Evolutionary conservation across 164 flowering plant genomes (phyloP).

Genomic region (Nymphaea thermarum): DNA sequence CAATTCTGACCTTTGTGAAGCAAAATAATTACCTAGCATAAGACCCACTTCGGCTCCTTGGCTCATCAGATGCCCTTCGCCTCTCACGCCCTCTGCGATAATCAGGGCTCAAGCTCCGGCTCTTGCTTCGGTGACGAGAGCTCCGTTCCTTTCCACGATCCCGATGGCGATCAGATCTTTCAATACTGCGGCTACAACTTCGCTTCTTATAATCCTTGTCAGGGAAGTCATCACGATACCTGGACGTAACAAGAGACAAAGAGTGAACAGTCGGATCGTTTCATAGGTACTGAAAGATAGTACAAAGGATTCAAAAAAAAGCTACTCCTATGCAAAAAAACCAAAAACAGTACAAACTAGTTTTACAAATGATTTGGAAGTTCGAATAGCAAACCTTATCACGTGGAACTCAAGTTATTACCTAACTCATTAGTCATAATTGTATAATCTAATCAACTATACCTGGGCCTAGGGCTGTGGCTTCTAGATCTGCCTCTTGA

Average conservation of each 20-base stretch:
- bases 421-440: no score
- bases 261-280: no score
- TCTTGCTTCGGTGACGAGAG: slow-evolving; percentile 54
- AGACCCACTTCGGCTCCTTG: slow-evolving; percentile 47
- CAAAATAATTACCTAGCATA: slow-evolving; percentile 32
- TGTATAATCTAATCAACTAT: no score
- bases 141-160: slow-evolving; percentile 56
- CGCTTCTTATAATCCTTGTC: slow-evolving; percentile 37
- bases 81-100: slow-evolving; percentile 43
- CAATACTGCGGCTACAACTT: slow-evolving; percentile 77
- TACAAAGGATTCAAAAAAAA: neutral
- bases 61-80: slow-evolving; percentile 44
- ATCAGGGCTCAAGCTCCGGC: slow-evolving; percentile 71
- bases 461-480: slow-evolving; percentile 83
- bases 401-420: no score
- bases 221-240: slow-evolving; percentile 18
- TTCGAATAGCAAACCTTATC: no score
- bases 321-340: no score
- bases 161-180: slow-evolving; percentile 56
- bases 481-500: slow-evolving; percentile 12
- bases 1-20: no score
- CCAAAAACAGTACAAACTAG: no score
- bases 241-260: slow-evolving; percentile 6
- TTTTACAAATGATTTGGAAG: no score
- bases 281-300: neutral